Evolutionary conservation across 2,329 filamentous ascomycete genomes (phyloP).

Genomic region (Calonectria hongkongensis): DNA sequence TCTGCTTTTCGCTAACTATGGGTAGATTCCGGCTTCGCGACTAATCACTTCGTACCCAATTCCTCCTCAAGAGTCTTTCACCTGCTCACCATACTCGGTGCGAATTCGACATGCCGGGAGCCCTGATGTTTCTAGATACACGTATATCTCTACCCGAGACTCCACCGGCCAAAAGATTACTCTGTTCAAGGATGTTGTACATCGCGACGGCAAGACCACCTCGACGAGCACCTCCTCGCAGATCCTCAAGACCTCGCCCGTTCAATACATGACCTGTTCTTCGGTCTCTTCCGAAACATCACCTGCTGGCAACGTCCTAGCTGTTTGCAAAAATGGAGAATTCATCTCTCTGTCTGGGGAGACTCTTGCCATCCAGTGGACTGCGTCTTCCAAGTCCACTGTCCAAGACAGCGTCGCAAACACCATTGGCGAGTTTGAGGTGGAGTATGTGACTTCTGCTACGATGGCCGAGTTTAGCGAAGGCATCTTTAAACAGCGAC

Average conservation of each 20-base stretch:
- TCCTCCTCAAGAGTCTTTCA: constrained; percentile 78
- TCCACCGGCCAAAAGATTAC: constrained; percentile 70
- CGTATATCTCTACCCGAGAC: constrained; percentile 75
- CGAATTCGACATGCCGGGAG: constrained; percentile 69
- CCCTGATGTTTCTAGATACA: constrained; percentile 73
- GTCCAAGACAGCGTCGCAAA: constrained; percentile 60
- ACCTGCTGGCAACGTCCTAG: constrained; percentile 66
- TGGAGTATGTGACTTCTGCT: constrained; percentile 70
- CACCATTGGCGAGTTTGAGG: constrained; percentile 61
- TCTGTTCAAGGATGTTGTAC: constrained; percentile 75
- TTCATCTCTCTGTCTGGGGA: constrained; percentile 77
- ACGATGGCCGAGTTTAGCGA: constrained; percentile 69
- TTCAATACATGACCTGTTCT: constrained; percentile 60
- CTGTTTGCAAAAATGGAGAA: constrained; percentile 76
- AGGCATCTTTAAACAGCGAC: constrained; percentile 73
- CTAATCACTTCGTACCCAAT: constrained; percentile 81
- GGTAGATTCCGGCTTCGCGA: constrained; percentile 75
- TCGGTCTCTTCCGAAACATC: constrained; percentile 54
- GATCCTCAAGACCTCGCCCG: constrained; percentile 62
- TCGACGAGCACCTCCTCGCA: constrained; percentile 68
- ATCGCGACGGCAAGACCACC: constrained; percentile 70
- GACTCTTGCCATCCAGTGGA: constrained; percentile 60
- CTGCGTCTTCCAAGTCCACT: constrained; percentile 57
- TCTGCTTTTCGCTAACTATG: constrained; percentile 33
- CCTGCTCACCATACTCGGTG: constrained; percentile 76